Evolutionary conservation across 192 early-diverging fungal genomes (phyloP).

Genomic region (Geosiphon pyriformis): DNA sequence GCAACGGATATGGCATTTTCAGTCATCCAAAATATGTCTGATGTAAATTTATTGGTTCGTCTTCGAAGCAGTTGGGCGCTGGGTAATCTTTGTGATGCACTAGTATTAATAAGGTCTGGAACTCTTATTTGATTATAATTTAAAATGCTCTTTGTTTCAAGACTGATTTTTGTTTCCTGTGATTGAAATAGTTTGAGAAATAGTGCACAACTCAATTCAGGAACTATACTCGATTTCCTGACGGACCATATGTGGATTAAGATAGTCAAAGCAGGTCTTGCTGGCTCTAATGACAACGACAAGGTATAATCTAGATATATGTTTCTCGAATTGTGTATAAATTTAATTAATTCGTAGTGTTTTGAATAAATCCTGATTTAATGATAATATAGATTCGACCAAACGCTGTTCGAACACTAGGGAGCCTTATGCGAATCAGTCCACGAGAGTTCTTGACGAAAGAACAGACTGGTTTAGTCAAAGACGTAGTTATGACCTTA

Average conservation of each 20-base stretch:
- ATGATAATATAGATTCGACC: slow-evolving; percentile 55
- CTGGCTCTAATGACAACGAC: slow-evolving; percentile 62
- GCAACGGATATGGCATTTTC: slow-evolving; percentile 48
- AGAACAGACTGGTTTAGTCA: slow-evolving; percentile 40
- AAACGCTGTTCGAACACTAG: slow-evolving; percentile 69
- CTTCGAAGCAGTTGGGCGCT: slow-evolving; percentile 71
- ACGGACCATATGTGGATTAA: slow-evolving; percentile 39
- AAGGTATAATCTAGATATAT: slow-evolving; percentile 40
- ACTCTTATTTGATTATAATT: neutral
- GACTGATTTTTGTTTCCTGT: neutral
- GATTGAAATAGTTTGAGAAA: slow-evolving; percentile 1
- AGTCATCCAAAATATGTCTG: slow-evolving; percentile 44
- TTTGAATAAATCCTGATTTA: too few species aligned
- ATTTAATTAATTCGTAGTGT: slow-evolving; percentile 6
- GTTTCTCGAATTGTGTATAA: neutral
- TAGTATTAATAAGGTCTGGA: slow-evolving; percentile 39
- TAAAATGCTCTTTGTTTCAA: neutral
- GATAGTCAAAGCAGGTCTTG: slow-evolving; percentile 40
- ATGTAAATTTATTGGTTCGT: slow-evolving; percentile 54
- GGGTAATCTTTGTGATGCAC: slow-evolving; percentile 65
- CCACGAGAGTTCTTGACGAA: slow-evolving; percentile 41
- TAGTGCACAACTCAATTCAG: slow-evolving; percentile 25
- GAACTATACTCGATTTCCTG: slow-evolving; percentile 33
- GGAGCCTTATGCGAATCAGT: slow-evolving; percentile 53
- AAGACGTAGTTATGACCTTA: slow-evolving; percentile 40